Percentiles rank a stretch among this genome's conserved stretches.
These are phyloP conservation scores for Pulveroboletus sp. DNA, from an alignment of 768 basidiomycete genomes.

Conservation along the genomic window DNA sequence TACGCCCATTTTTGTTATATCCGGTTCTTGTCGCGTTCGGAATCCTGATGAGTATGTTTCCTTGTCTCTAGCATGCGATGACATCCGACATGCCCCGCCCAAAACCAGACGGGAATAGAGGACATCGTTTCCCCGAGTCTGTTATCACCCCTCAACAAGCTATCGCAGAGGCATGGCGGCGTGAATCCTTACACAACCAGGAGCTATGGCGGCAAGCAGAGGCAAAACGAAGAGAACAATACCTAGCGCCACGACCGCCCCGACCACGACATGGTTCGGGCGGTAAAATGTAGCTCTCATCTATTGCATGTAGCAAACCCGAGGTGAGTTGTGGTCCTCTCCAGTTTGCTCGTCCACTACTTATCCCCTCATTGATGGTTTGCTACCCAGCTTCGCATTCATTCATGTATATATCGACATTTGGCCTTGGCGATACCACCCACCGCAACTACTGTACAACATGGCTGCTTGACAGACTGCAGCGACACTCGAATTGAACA, in stretches of 20 bases:
- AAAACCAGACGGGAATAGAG: conserved; percentile 34
- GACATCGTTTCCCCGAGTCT: conserved; percentile 25
- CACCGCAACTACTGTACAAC: conserved; percentile 24
- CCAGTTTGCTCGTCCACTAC: background rate
- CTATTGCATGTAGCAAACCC: conserved; percentile 13
- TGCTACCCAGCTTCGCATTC: conserved; percentile 26
- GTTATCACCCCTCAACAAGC: conserved; percentile 52
- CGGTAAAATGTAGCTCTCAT: conserved; percentile 50
- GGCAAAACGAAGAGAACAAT: conserved; percentile 46
- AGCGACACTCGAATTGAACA: conserved; percentile 11
- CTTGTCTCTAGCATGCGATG: conserved; percentile 33
- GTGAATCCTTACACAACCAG: conserved; percentile 57
- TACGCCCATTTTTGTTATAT: conserved; percentile 33
- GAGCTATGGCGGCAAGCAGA: conserved; percentile 59
- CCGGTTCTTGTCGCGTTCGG: conserved; percentile 22
- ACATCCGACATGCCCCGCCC: conserved; percentile 34
- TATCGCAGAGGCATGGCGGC: conserved; percentile 69
- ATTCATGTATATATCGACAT: conserved; percentile 31
- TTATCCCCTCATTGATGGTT: conserved; percentile 4
- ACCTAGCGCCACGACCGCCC: conserved; percentile 37
- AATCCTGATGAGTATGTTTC: conserved; percentile 29
- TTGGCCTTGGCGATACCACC: conserved; percentile 20
- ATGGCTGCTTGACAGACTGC: conserved; percentile 8
- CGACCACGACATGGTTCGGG: conserved; percentile 35
- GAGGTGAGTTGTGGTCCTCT: conserved; percentile 11